Base-by-base conservation (phyloP, 1,284 basidiomycete species). In the Naganishia liquefaciens region DNA sequence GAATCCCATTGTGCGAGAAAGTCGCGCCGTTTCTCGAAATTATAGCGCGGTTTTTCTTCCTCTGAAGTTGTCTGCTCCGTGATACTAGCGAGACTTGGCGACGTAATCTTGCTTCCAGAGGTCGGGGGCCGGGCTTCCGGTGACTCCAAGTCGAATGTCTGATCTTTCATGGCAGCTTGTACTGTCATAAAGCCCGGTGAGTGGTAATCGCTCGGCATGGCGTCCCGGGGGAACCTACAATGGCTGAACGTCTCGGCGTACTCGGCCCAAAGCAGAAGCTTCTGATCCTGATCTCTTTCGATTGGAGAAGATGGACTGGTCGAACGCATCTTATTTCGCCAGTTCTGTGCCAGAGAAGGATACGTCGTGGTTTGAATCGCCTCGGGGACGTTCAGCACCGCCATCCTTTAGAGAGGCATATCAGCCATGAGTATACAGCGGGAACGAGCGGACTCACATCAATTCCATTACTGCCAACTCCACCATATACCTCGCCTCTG, bases 401-500 rank as follows among this genome's bases (percentile, higher is more conserved):
- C 46, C 39, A 63, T 52, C 53, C 62, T 60, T 28, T 7, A 51
- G 43, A 21, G 4, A 17, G 0, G 9, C 30, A 46, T 30, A 25
- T 58, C n/a, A 60, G 54, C 60, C 57, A 25, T 49, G 47, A 33
- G n/a, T 15, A 5, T 1, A 30, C 19, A 25, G 46, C 17, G 27
- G 19, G 50, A 28, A 54, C 55, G 6, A 17, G 43, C 49, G 13
- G 21, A 69, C 73, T 68, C 66, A 75, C 74, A 78, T 64, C 60
- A 76, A 73, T 63, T 79, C 77, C 65, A 78, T 73, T 25, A 78
- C 73, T 5, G 75, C 70, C 27, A 77, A 64, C 60, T 77, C 76
- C 37, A 77, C 74, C 76, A 75, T 76, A 68, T 77, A 77, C 47
- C 77, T 72, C 73, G 77, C 76, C 60, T 78, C 76, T 55, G 75